Base-by-base conservation (phyloP, 2,329 filamentous ascomycete genomes). In the Aschersonia sp. region DNA sequence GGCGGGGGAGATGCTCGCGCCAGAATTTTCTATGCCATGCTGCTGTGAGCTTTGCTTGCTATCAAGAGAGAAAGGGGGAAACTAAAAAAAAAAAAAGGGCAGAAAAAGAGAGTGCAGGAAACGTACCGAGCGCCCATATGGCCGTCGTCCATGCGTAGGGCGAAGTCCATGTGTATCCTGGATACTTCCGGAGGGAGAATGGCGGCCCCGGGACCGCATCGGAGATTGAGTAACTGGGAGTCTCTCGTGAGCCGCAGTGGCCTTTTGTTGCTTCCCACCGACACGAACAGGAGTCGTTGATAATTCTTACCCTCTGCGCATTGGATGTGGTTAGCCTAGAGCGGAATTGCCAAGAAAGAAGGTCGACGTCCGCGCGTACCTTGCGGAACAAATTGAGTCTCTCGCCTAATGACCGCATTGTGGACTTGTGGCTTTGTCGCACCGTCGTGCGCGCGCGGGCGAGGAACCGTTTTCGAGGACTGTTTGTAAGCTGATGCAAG, bases 161-260 rank as follows among this genome's bases (percentile, higher is more conserved):
- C 78, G 62, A 89, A 88, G 57, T 85, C 77, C 66, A 92, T 65
- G 61, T 86, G 79, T 69, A 92, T 81, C 60, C 78, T 74, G 43
- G 81, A 80, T 47, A 94, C 77, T 59, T 87, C 78, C 32, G 79
- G 72, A 0, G 90, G 87, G 30, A 98, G 73, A 54, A 87, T 70
- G 22, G 86, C 83, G 42, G 92, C 88, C 48, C 90, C 92, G 32
- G 85, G 82, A 50, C 90, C 92, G 62, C 84, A 73, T 61, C 83
- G 80, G 65, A 97, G 72, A 59, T 73, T 70, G 53, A 92, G 73
- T 46, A 94, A 70, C 84, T 92, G 9, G 10, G 40, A 41, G 7
- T 41, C 22, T 22, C 22, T 22, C 14, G 10, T 41, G 40, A 22
- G 10, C 14, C 14, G 4, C 14, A 11, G 10, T 41, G 40, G 11